Base-by-base conservation (phyloP, 352 stramenopile species). In the Halophytophthora polymorphica region DNA sequence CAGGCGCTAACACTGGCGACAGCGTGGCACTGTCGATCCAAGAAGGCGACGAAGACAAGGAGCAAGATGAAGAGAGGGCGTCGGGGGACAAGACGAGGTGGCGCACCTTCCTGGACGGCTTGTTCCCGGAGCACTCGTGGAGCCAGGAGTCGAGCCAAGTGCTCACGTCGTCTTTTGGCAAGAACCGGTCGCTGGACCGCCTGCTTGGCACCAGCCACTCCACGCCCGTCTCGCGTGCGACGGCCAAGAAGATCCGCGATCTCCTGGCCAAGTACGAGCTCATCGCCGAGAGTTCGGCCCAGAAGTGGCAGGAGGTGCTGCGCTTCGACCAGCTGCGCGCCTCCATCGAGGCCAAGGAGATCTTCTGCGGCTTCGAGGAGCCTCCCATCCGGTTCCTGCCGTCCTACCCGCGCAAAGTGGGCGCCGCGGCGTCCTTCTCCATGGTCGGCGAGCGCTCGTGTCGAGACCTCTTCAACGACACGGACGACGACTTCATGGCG, bases 331-430 rank as follows among this genome's bases (percentile, higher is more conserved):
- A 91, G 29, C 42, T 95, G 6, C 64, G 71, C 10, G 71, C 69
- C 3, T 78, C 73, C 2, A 84, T 95, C 10, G 82, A 93, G 38
- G 73, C 71, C 1, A 93, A 93, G 28, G 84, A 95, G 44, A 74
- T 90, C 11, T 87, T 95, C n/a, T 90, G 76, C 44, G 84, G 84
- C 0, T 95, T 95, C 44, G 77, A 93, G 51, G 82, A 95, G 31
- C 80, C 84, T 29, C 47, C 66, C 0, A 93, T 95, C 42, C 54
- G 53, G 3, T 95, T 95, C 41, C 29, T 93, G 17, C 84, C 84
- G 11, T 83, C 82, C 1, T 93, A 77, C 43, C 84, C 84, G 31
- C 77, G 84, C 11, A 73, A 78, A 40, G 57, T 87, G 17, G 82
- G 77, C 10, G 56, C 63, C 0, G 61, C 66, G 13, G 84, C 78